Evolutionary conservation across 495 filamentous ascomycete species (phyloP).

Genomic region (Talaromyces proteolyticus): DNA sequence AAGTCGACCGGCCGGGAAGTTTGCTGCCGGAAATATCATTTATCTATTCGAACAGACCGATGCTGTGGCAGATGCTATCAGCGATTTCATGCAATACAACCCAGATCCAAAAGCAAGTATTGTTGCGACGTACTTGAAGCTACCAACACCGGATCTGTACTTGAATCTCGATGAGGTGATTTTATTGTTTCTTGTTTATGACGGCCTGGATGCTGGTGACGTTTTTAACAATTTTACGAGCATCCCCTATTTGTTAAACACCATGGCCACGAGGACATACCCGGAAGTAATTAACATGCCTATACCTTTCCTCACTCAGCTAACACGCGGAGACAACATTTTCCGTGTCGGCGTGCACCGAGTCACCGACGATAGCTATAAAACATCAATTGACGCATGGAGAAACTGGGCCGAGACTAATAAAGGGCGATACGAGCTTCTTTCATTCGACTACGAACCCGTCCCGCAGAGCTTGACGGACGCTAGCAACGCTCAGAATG

Average conservation of each 20-base stretch:
- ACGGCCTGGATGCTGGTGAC: constrained; percentile 21
- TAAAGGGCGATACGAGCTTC: constrained; percentile 21
- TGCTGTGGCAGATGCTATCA: constrained; percentile 17
- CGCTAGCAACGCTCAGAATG: constrained; percentile 23
- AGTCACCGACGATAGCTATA: constrained; percentile 16
- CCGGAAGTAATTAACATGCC: constrained; percentile 26
- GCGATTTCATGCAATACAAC: constrained; percentile 25
- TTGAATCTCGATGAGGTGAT: constrained; percentile 22
- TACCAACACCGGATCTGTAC: constrained; percentile 15
- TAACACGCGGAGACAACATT: constrained; percentile 24
- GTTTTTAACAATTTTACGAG: constrained; percentile 24
- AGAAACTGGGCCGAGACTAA: constrained; percentile 21
- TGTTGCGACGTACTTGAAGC: constrained; percentile 24
- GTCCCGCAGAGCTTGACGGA: constrained; percentile 26
- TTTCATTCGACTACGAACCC: constrained; percentile 26
- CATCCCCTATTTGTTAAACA: constrained; percentile 18
- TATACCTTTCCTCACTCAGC: constrained; percentile 18
- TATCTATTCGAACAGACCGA: constrained; percentile 21
- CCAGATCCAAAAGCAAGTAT: constrained; percentile 27
- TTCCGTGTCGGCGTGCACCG: constrained; percentile 29
- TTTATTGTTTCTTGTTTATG: constrained; percentile 31
- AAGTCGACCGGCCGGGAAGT: constrained; percentile 16
- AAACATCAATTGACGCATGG: constrained; percentile 17
- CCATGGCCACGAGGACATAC: constrained; percentile 19
- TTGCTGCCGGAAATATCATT: constrained; percentile 25